phyloP scores from a whole-genome alignment of 2,329 filamentous ascomycete genomes.

The Fusarium falciforme region DNA sequence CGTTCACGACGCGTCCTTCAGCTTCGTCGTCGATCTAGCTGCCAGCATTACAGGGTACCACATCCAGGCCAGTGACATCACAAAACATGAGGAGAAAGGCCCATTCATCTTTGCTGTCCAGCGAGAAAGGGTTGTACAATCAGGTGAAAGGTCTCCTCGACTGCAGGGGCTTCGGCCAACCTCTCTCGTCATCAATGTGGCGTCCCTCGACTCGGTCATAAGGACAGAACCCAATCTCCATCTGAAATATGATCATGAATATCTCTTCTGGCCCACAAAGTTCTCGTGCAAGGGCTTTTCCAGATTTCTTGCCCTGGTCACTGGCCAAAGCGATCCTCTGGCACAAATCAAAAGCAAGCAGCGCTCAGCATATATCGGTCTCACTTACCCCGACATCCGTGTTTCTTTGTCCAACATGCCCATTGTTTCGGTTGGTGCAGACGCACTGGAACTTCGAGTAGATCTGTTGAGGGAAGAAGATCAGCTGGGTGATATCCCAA shows the following conservation, averaged over 20 bases:
- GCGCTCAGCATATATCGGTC: constrained; percentile 22
- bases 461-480: constrained; percentile 10
- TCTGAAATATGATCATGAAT: constrained; percentile 16
- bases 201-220: background rate
- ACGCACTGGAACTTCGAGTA: constrained; percentile 20
- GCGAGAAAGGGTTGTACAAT: background rate
- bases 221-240: background rate
- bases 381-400: constrained; percentile 22
- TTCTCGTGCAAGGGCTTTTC: constrained; percentile 17
- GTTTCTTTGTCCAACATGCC: constrained; percentile 26
- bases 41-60: constrained; percentile 17
- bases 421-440: constrained; percentile 26
- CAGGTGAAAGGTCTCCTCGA: background rate
- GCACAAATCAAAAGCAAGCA: constrained; percentile 9
- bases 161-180: background rate
- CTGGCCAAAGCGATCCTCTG: constrained; percentile 12
- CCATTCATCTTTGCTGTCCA: background rate
- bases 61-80: background rate
- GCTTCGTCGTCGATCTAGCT: constrained; percentile 16
- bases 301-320: constrained; percentile 18
- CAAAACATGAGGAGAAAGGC: background rate
- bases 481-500: background rate
- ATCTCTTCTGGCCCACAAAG: constrained; percentile 9
- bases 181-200: background rate
- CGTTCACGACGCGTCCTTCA: constrained; percentile 1